Evolutionary conservation across 768 basidiomycete genomes (phyloP).

Genomic region (Leucocoprinus birnbaumii): DNA sequence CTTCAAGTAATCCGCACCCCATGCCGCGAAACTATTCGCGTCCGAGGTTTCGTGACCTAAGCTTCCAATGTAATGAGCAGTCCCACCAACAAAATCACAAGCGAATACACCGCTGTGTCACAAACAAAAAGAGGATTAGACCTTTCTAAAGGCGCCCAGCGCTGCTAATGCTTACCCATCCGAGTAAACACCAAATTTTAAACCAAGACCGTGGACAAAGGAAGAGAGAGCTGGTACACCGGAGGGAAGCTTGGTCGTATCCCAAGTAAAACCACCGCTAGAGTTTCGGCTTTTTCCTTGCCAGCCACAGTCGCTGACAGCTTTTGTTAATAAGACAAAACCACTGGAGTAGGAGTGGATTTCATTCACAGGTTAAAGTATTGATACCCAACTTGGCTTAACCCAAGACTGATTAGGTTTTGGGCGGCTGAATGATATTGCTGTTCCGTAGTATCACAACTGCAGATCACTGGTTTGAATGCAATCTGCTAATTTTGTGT

Average conservation of each 20-base stretch:
- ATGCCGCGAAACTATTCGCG: slow-evolving; percentile 43
- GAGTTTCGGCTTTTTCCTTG: slow-evolving; percentile 39
- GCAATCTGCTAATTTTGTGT: background rate
- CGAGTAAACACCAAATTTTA: slow-evolving; percentile 69
- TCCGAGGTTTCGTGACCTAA: slow-evolving; percentile 45
- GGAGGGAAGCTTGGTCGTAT: slow-evolving; percentile 33
- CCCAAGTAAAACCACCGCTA: slow-evolving; percentile 42
- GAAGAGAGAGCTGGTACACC: slow-evolving; percentile 35
- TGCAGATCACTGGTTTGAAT: slow-evolving; percentile 13
- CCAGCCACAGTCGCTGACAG: slow-evolving; percentile 46
- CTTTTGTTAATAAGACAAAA: background rate
- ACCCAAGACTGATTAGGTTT: slow-evolving; percentile 32
- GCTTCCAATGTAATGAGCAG: slow-evolving; percentile 41
- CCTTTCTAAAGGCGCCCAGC: too few relatives aligned
- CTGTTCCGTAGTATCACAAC: slow-evolving; percentile 38
- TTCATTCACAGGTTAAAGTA: slow-evolving; percentile 38
- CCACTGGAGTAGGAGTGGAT: background rate
- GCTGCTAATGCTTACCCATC: slow-evolving; percentile 24
- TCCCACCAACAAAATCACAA: slow-evolving; percentile 44
- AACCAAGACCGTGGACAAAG: slow-evolving; percentile 37
- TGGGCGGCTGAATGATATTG: slow-evolving; percentile 40
- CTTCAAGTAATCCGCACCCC: slow-evolving; percentile 48
- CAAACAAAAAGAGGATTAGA: background rate
- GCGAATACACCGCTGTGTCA: slow-evolving; percentile 36
- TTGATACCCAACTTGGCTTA: slow-evolving; percentile 35